Percentiles rank a stretch among this genome's conserved stretches.
Conservation (phyloP, 371 early-diverging fungal genomes). For the Haplosporangium sp. region DNA sequence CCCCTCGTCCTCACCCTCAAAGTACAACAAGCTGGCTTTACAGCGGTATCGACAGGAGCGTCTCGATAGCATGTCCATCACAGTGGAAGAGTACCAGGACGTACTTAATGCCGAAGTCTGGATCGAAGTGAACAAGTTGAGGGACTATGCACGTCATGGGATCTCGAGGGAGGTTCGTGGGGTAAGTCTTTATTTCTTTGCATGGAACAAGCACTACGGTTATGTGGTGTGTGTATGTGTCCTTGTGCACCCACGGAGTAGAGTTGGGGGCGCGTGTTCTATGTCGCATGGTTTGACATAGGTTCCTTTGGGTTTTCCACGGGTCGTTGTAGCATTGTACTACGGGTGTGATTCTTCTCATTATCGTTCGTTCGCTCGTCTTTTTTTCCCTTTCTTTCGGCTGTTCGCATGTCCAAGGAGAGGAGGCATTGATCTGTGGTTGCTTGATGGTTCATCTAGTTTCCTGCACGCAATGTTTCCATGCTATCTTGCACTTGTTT, state of each 20-base stretch:
- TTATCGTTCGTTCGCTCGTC: background rate
- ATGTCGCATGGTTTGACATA: too few relatives aligned
- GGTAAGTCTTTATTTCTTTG: constrained; percentile 60
- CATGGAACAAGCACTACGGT: too few relatives aligned
- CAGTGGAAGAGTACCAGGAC: constrained; percentile 81
- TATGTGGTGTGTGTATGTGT: background rate
- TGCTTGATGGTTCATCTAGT: too few relatives aligned
- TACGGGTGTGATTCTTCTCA: background rate
- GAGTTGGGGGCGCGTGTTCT: too few relatives aligned
- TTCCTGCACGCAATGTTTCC: too few relatives aligned
- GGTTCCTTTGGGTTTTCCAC: background rate
- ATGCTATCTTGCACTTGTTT: too few relatives aligned
- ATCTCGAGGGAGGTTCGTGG: constrained; percentile 86
- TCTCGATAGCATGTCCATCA: constrained; percentile 57
- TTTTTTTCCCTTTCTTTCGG: background rate
- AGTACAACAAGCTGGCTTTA: constrained; percentile 50
- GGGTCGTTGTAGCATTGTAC: background rate
- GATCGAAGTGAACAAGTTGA: constrained; percentile 87
- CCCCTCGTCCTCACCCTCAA: constrained; percentile 44
- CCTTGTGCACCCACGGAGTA: background rate
- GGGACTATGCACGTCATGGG: constrained; percentile 87
- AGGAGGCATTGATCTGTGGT: too few relatives aligned
- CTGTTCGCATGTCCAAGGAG: too few relatives aligned
- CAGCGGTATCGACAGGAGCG: constrained; percentile 54
- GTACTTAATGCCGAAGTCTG: constrained; percentile 88